phyloP scores from a whole-genome alignment of 2,329 filamentous ascomycete species.

The Hortaea werneckii region DNA sequence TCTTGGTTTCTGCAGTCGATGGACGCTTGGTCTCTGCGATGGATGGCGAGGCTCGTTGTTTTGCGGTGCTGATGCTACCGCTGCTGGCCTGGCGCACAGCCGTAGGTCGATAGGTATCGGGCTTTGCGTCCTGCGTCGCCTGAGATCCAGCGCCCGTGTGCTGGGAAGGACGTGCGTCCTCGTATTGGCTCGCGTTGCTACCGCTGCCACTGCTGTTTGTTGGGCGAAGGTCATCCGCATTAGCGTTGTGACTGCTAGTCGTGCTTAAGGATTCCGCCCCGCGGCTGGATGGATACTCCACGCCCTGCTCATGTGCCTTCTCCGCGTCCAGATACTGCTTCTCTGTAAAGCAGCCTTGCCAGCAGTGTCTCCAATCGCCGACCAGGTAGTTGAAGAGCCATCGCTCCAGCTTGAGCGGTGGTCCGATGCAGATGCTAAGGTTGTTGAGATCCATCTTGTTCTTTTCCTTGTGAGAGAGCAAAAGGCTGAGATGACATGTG shows the following conservation, averaged over 20 bases:
- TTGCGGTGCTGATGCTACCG: background rate
- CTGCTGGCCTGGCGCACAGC: conserved; percentile 3
- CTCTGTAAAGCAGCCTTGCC: conserved; percentile 92
- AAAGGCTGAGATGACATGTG: conserved; percentile 84
- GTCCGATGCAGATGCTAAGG: conserved; percentile 92
- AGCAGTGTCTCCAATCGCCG: conserved; percentile 91
- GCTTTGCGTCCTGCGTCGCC: conserved; percentile 10
- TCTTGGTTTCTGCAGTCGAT: conserved; percentile 3
- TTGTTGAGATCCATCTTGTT: conserved; percentile 99
- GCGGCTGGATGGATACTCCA: conserved; percentile 5
- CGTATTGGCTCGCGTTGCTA: conserved; percentile 2
- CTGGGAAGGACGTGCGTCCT: background rate
- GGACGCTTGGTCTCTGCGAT: conserved; percentile 2
- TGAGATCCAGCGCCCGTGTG: conserved; percentile 3
- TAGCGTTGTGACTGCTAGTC: background rate
- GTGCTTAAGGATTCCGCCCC: background rate
- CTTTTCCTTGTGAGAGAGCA: conserved; percentile 83
- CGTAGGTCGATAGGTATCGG: conserved; percentile 15
- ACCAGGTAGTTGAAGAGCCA: conserved; percentile 95
- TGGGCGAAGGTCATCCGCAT: conserved; percentile 3
- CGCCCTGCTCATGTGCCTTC: conserved; percentile 15
- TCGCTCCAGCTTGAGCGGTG: conserved; percentile 89
- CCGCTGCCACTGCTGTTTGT: conserved; percentile 9
- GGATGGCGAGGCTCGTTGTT: background rate
- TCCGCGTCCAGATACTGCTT: conserved; percentile 36